Conservation (phyloP, 352 stramenopile genomes). For the Thalassiosira mediterranea region DNA sequence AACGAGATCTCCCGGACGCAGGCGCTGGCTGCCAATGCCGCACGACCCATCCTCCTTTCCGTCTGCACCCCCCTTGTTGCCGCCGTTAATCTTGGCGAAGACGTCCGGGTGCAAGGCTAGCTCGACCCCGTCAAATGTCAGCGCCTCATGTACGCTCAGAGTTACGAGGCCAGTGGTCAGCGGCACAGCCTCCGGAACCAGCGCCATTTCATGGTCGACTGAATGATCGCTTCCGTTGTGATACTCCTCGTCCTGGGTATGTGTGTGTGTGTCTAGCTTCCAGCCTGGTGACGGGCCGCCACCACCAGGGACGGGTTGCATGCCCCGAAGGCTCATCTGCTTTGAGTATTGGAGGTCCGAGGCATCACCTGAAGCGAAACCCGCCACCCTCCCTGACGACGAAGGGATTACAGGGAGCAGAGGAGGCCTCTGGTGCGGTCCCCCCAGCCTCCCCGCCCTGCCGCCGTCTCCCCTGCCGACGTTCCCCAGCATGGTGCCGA, state of each 20-base stretch:
- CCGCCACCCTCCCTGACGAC: background rate
- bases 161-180: slow-evolving; percentile 69
- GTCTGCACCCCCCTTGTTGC: background rate
- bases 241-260: slow-evolving; percentile 13
- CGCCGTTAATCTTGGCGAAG: slow-evolving; percentile 42
- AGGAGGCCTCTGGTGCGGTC: background rate
- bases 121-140: slow-evolving; percentile 81
- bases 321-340: background rate
- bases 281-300: background rate
- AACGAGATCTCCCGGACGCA: slow-evolving; percentile 55
- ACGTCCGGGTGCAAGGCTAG: slow-evolving; percentile 81
- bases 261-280: background rate
- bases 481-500: background rate
- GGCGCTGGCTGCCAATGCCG: background rate
- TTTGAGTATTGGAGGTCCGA: background rate
- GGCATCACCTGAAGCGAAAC: background rate
- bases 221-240: background rate
- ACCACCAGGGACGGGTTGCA: slow-evolving; percentile 8
- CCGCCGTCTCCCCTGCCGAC: background rate
- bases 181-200: slow-evolving; percentile 13
- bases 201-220: slow-evolving; percentile 1
- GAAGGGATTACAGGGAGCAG: slow-evolving; percentile 3
- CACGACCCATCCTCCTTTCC: slow-evolving; percentile 14
- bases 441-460: background rate
- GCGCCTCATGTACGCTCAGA: slow-evolving; percentile 79